These are phyloP conservation scores for Gryganskiella cystojenkinii DNA, from an alignment of 192 early-diverging fungal species.

Conservation along the genomic window DNA sequence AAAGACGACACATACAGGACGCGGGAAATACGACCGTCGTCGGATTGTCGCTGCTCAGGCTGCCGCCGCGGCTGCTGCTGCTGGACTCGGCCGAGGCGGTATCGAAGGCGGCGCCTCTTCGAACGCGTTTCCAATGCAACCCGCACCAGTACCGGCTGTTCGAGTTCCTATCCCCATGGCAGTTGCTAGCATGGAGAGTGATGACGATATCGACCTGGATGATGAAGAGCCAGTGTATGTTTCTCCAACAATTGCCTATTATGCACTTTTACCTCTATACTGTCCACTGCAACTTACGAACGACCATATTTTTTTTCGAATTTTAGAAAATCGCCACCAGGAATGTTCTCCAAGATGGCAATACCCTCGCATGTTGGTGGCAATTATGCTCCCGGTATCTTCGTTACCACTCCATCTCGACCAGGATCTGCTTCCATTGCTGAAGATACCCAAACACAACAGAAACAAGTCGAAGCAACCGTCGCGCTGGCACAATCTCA, in stretches of 20 bases:
- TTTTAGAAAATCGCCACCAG: constrained; percentile 48
- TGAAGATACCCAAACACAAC: constrained; percentile 40
- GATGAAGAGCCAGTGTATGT: constrained; percentile 66
- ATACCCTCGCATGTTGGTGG: constrained; percentile 38
- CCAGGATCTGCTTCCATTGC: constrained; percentile 51
- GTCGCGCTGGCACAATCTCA: not conserved
- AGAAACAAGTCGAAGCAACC: constrained; percentile 1
- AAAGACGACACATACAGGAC: constrained; percentile 22
- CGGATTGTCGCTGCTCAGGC: constrained; percentile 58
- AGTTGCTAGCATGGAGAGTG: constrained; percentile 60
- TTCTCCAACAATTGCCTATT: not conserved
- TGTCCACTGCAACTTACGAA: no score
- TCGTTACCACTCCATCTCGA: constrained; percentile 59
- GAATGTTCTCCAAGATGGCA: constrained; percentile 45
- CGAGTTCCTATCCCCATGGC: constrained; percentile 37
- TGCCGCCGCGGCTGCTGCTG: constrained; percentile 59
- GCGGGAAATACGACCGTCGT: constrained; percentile 49
- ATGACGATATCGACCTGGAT: constrained; percentile 72
- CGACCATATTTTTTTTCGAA: not conserved
- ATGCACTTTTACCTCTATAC: no score
- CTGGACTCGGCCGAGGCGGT: constrained; percentile 51
- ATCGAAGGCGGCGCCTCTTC: constrained; percentile 28
- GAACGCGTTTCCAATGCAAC: constrained; percentile 26
- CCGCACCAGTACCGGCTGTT: constrained; percentile 28
- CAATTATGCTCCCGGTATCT: constrained; percentile 57